Evolutionary conservation across 2,329 filamentous ascomycete species (phyloP).

Genomic region (Claviceps sp.): DNA sequence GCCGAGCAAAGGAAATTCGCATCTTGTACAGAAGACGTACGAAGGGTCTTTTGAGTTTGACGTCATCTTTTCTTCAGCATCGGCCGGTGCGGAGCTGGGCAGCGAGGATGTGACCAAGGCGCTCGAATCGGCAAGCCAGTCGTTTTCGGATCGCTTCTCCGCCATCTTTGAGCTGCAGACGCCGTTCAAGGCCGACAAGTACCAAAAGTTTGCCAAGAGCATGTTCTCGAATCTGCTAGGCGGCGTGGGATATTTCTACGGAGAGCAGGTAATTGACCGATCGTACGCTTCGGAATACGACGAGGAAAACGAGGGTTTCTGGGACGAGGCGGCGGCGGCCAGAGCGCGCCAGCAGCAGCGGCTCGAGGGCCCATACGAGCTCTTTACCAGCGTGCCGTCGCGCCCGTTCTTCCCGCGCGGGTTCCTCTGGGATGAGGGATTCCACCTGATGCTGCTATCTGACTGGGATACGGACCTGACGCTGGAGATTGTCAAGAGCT

Average conservation of each 20-base stretch:
- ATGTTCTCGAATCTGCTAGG: slow-evolving; percentile 92
- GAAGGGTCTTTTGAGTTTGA: slow-evolving; percentile 88
- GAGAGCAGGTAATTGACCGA: slow-evolving; percentile 75
- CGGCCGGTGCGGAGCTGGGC: slow-evolving; percentile 40
- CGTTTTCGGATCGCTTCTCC: slow-evolving; percentile 64
- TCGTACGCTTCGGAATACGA: slow-evolving; percentile 89
- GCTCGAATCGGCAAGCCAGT: slow-evolving; percentile 50
- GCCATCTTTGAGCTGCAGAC: slow-evolving; percentile 52
- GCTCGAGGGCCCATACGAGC: slow-evolving; percentile 69
- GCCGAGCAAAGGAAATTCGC: slow-evolving; percentile 62
- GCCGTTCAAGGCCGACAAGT: slow-evolving; percentile 62
- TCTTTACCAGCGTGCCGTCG: slow-evolving; percentile 86
- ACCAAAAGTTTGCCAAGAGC: slow-evolving; percentile 68
- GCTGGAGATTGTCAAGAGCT: slow-evolving; percentile 79
- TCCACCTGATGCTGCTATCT: slow-evolving; percentile 78
- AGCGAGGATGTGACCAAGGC: slow-evolving; percentile 55
- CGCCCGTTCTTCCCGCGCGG: slow-evolving; percentile 92
- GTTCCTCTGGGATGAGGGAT: slow-evolving; percentile 97
- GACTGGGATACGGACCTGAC: slow-evolving; percentile 91
- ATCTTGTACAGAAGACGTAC: slow-evolving; percentile 85
- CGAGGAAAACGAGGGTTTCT: slow-evolving; percentile 89
- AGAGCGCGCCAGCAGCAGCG: slow-evolving; percentile 53
- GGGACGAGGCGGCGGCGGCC: slow-evolving; percentile 79
- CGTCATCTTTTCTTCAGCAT: slow-evolving; percentile 73
- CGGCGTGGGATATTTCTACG: slow-evolving; percentile 91